Evolutionary conservation across 75 land plant species (phyloP), one percentile per base, ranked within the genome.

Genomic region (Ceratopteris richardii): DNA sequence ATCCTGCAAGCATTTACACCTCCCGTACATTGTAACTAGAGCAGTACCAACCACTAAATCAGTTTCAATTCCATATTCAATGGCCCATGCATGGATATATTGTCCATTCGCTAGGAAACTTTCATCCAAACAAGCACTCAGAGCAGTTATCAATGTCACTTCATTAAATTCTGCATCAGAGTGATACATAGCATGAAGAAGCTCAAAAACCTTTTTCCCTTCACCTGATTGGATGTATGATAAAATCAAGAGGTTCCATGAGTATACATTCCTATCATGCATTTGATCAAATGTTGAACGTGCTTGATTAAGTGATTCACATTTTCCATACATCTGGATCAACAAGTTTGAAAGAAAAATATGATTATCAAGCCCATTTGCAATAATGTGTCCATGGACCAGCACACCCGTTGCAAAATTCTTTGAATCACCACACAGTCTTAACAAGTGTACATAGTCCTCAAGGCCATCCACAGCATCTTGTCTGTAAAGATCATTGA

Each of bases 241-340:
- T 0, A 40, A 56, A 19, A 78, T 61, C 62, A 78, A 57, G 29
- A 48, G 28, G 41, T 78, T 78, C 81, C 77, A 75, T 19, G 78
- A 71, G 39, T 44, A 43, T 17, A 65, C 26, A 55, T 66, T 80
- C 67, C 58, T 80, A 51, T 61, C 67, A 0, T 72, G 77, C 75
- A 80, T 75, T 21, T 30, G 40, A 70, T 80, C 75, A 54, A 80
- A 80, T 17, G 75, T 37, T 0, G 5, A 14, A 39, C 66, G 63
- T 12, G 82, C 82, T 1, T 61, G 50, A 5, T 12, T 10, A 26
- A 39, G 5, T 58, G 50, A 5, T 17, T 26, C 23, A 21, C 57
- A 54, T 30, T 26, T 54, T 2, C 57, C 57, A 54, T 54, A 54
- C 57, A 54, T 54, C 11, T 54, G n/a, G 27, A 54, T 54, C 18